phyloP scores from a whole-genome alignment of 441 rosid genomes.

The Sinapis alba region DNA sequence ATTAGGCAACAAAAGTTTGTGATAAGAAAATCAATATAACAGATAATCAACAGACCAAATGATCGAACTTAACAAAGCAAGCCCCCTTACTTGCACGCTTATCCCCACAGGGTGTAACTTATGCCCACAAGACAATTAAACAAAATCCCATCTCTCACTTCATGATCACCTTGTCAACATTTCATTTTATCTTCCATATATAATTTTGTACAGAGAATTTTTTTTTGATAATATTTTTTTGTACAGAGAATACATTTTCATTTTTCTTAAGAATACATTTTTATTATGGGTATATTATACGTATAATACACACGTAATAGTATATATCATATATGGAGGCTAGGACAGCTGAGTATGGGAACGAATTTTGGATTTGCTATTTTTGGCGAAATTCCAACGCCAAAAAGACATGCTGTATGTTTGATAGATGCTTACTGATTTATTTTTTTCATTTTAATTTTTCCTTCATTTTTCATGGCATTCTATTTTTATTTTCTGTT shows the following conservation, averaged over 20 bases:
- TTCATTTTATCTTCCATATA: background rate
- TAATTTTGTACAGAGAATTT: background rate
- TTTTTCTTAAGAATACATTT: no score
- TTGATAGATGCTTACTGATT: slow-evolving; percentile 29
- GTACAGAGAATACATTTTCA: no score
- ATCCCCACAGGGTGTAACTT: background rate
- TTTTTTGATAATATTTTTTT: no score
- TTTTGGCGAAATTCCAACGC: slow-evolving; percentile 30
- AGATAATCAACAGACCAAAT: background rate
- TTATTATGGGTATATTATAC: background rate
- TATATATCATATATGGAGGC: background rate
- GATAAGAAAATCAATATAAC: background rate
- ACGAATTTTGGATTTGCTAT: slow-evolving; percentile 19
- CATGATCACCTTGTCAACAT: slow-evolving; percentile 4
- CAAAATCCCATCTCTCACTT: background rate
- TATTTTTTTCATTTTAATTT: background rate
- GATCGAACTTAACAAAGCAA: background rate
- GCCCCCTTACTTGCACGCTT: background rate
- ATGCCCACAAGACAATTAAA: background rate
- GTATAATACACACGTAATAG: background rate
- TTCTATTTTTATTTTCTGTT: background rate
- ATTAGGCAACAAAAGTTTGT: slow-evolving; percentile 6
- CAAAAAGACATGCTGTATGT: slow-evolving; percentile 23
- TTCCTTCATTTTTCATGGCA: slow-evolving; percentile 25
- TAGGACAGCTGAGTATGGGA: background rate